These are phyloP conservation scores for Carpediemonas membranifera DNA, from an alignment of 78 protist species.

Conservation along the genomic window DNA sequence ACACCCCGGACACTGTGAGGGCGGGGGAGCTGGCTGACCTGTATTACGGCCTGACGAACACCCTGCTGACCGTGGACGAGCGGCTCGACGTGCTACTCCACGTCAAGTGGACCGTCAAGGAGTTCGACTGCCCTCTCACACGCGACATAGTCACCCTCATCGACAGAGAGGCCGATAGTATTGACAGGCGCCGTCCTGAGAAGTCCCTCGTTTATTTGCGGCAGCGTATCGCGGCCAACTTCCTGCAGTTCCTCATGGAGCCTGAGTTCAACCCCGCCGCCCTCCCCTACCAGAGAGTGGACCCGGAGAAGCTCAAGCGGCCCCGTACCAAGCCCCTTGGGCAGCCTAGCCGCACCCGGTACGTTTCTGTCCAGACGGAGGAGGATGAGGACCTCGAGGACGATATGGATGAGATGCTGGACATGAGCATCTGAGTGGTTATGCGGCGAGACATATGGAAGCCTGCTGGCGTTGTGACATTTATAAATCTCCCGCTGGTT, in stretches of 20 bases:
- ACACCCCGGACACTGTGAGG: neutral
- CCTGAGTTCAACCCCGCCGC: conserved; percentile 15
- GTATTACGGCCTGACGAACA: neutral
- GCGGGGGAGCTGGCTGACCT: neutral
- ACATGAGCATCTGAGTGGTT: too few relatives aligned
- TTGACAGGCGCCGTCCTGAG: conserved; percentile 2
- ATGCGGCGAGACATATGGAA: too few relatives aligned
- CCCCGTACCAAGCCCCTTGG: too few relatives aligned
- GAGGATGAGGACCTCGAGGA: too few relatives aligned
- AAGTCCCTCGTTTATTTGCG: neutral
- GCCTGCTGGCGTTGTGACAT: too few relatives aligned
- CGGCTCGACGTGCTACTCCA: conserved; percentile 7
- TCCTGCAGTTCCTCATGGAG: neutral
- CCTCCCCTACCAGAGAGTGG: too few relatives aligned
- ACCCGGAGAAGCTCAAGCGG: too few relatives aligned
- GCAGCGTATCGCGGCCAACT: neutral
- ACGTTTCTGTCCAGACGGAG: too few relatives aligned
- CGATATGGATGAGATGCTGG: too few relatives aligned
- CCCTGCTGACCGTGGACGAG: neutral
- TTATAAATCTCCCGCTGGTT: too few relatives aligned
- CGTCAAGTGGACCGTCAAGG: conserved; percentile 10
- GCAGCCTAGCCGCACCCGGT: too few relatives aligned
- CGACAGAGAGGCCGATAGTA: conserved; percentile 22
- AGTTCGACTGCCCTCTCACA: conserved; percentile 11
- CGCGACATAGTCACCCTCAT: conserved; percentile 2